These are phyloP conservation scores for Debaryomyces fabryi DNA, from an alignment of 1,139 yeast species.

Conservation along the genomic window DNA sequence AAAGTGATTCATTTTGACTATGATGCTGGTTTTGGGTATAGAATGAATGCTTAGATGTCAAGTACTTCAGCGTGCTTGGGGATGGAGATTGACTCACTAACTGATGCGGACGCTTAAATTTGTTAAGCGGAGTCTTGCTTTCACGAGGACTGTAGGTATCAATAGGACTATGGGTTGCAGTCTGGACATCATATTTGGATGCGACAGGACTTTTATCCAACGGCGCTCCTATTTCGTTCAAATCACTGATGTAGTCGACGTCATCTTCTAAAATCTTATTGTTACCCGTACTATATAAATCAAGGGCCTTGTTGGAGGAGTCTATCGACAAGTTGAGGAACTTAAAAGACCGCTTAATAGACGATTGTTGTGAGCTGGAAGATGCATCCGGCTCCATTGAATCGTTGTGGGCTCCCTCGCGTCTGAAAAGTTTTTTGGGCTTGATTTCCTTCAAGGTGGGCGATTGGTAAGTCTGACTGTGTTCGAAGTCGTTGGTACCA, in stretches of 20 bases:
- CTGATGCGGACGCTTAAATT: constrained; percentile 51
- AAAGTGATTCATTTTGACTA: neutral
- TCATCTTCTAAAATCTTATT: constrained; percentile 15
- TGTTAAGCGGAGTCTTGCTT: constrained; percentile 26
- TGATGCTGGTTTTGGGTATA: constrained; percentile 5
- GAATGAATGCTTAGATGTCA: constrained; percentile 11
- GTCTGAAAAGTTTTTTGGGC: constrained; percentile 13
- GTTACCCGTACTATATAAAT: constrained; percentile 10
- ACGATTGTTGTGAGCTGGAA: constrained; percentile 17
- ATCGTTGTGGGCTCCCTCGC: constrained; percentile 5
- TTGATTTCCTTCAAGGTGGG: constrained; percentile 11
- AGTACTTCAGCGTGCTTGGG: constrained; percentile 30
- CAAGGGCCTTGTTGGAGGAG: constrained; percentile 16
- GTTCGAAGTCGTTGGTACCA: constrained; percentile 21
- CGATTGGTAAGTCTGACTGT: constrained; percentile 15
- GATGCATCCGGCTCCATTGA: constrained; percentile 7
- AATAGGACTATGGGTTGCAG: constrained; percentile 19
- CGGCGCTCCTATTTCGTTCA: constrained; percentile 33
- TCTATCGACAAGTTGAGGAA: constrained; percentile 51
- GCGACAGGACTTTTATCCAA: constrained; percentile 11
- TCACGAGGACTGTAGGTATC: constrained; percentile 21
- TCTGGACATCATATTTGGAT: neutral
- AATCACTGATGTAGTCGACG: constrained; percentile 30
- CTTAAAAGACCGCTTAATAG: constrained; percentile 50
- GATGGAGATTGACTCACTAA: constrained; percentile 51